These are phyloP conservation scores for Auriscalpium microsporum DNA, from an alignment of 768 basidiomycete genomes.

Conservation along the genomic window DNA sequence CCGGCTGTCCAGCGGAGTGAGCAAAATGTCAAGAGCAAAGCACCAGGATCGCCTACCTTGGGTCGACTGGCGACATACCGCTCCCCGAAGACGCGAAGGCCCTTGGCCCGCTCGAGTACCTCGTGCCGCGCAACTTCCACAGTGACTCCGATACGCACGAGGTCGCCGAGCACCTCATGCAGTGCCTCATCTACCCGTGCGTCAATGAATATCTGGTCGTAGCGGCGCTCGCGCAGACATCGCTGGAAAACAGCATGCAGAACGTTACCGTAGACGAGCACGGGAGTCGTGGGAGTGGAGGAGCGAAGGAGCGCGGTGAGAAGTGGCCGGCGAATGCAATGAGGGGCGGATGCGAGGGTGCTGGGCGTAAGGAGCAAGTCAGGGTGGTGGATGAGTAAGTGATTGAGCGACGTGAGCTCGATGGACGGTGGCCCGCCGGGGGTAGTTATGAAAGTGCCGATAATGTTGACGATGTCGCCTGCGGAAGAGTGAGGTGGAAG, in stretches of 20 bases:
- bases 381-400: slow-evolving; percentile 82
- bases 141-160: slow-evolving; percentile 49
- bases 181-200: slow-evolving; percentile 50
- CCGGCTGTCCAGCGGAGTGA: slow-evolving; percentile 31
- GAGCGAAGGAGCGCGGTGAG: slow-evolving; percentile 56
- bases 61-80: slow-evolving; percentile 59
- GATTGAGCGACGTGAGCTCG: slow-evolving; percentile 49
- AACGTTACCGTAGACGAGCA: slow-evolving; percentile 86
- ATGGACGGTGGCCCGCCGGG: slow-evolving; percentile 29
- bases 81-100: slow-evolving; percentile 53
- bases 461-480: slow-evolving; percentile 79
- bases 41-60: slow-evolving; percentile 36
- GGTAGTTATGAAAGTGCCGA: slow-evolving; percentile 38
- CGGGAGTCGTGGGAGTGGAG: slow-evolving; percentile 50
- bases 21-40: not conserved
- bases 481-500: not conserved
- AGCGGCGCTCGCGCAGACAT: slow-evolving; percentile 52
- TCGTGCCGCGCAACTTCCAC: slow-evolving; percentile 62
- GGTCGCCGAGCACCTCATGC: slow-evolving; percentile 43
- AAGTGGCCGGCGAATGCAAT: slow-evolving; percentile 84
- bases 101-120: slow-evolving; percentile 51
- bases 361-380: slow-evolving; percentile 90
- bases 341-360: slow-evolving; percentile 71
- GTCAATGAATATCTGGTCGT: slow-evolving; percentile 60
- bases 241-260: slow-evolving; percentile 87